Evolutionary conservation across 202 grass and related monocot species (phyloP).

Genomic region (Brachypodium distachyon): DNA sequence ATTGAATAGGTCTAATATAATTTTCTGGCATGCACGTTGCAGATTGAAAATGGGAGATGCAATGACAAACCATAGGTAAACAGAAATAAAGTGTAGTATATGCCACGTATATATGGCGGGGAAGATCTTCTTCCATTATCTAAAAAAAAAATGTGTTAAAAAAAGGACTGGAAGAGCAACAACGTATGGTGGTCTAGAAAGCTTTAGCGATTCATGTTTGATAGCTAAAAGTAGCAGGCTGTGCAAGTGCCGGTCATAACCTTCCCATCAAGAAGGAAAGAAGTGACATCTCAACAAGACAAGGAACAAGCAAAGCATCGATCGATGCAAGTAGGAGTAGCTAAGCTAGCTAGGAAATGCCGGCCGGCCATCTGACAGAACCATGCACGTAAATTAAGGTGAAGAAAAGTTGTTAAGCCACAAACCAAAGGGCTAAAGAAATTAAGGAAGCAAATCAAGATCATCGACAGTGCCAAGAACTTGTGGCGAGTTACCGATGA

Average conservation of each 20-base stretch:
- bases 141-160: too few species aligned
- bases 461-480: constrained; percentile 32
- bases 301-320: constrained; percentile 18
- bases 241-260: constrained; percentile 36
- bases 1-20: neutral
- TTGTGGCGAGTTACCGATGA: constrained; percentile 35
- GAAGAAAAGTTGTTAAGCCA: constrained; percentile 15
- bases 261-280: constrained; percentile 6
- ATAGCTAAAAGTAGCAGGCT: constrained; percentile 15
- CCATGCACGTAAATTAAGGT: constrained; percentile 34
- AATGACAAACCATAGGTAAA: too few species aligned
- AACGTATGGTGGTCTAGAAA: neutral
- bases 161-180: too few species aligned
- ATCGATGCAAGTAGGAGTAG: constrained; percentile 6
- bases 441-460: constrained; percentile 24
- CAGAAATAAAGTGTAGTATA: too few species aligned
- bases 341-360: neutral
- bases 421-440: neutral
- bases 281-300: constrained; percentile 32
- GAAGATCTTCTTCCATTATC: too few species aligned
- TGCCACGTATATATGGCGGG: neutral
- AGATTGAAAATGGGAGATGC: neutral
- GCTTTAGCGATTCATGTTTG: neutral
- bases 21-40: neutral
- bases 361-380: constrained; percentile 6